phyloP scores from a whole-genome alignment of 2,329 filamentous ascomycete species.

The Neospermospora avenae region DNA sequence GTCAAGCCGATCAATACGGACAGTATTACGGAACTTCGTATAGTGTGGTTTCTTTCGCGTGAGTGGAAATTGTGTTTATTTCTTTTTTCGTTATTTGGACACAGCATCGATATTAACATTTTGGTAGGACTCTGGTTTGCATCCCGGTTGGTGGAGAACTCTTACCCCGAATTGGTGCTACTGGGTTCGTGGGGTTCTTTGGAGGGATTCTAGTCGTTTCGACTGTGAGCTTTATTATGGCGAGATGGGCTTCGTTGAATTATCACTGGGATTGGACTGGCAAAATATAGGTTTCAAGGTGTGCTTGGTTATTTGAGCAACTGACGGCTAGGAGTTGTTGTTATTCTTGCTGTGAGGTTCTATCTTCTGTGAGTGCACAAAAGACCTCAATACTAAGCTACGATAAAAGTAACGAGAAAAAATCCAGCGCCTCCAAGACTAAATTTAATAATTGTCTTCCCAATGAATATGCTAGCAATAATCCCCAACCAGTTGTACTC shows the following conservation, averaged over 20 bases:
- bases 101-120: neutral
- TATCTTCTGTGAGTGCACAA: too few relatives aligned
- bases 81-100: neutral
- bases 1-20: slow-evolving; percentile 31
- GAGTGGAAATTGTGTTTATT: too few relatives aligned
- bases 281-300: slow-evolving; percentile 18
- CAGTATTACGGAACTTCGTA: slow-evolving; percentile 33
- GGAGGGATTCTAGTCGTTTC: slow-evolving; percentile 28
- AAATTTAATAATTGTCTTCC: too few relatives aligned
- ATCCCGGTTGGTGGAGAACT: slow-evolving; percentile 31
- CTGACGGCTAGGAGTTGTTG: too few relatives aligned
- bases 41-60: slow-evolving; percentile 32
- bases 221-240: slow-evolving; percentile 28
- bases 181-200: slow-evolving; percentile 29
- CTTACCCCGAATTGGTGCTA: slow-evolving; percentile 22
- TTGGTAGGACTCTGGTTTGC: slow-evolving; percentile 26
- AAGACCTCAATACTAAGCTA: too few relatives aligned
- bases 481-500: too few relatives aligned
- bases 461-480: too few relatives aligned
- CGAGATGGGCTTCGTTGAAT: slow-evolving; percentile 32
- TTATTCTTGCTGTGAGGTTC: too few relatives aligned
- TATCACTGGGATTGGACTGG: slow-evolving; percentile 31
- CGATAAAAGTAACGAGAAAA: too few relatives aligned
- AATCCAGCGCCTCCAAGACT: too few relatives aligned
- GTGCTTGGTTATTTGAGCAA: too few relatives aligned